Evolutionary conservation across 2,329 filamentous ascomycete species (phyloP).

Genomic region (Penicillium sp.): DNA sequence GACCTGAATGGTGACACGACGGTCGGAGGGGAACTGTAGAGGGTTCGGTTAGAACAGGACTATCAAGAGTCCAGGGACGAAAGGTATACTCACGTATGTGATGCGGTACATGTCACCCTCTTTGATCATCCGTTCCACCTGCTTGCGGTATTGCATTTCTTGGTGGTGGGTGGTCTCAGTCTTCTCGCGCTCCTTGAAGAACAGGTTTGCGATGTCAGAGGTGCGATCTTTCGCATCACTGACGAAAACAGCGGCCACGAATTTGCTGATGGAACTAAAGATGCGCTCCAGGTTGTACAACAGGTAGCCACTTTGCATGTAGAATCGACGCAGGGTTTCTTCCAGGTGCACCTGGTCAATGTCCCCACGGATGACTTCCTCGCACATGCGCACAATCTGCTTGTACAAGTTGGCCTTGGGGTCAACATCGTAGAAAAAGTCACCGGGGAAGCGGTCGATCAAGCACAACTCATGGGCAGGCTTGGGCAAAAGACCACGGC

Average conservation of each 20-base stretch:
- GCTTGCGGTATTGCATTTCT: slow-evolving; percentile 87
- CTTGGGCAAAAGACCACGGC: slow-evolving; percentile 72
- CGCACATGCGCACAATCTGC: slow-evolving; percentile 80
- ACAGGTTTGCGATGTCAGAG: slow-evolving; percentile 83
- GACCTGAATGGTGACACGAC: slow-evolving; percentile 73
- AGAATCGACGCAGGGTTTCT: slow-evolving; percentile 88
- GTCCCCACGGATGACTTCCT: slow-evolving; percentile 81
- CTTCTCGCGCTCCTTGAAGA: slow-evolving; percentile 76
- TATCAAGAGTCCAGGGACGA: background rate
- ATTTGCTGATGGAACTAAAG: slow-evolving; percentile 76
- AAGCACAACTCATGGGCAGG: slow-evolving; percentile 83
- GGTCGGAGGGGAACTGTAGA: slow-evolving; percentile 63
- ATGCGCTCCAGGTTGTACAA: slow-evolving; percentile 92
- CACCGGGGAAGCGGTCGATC: slow-evolving; percentile 71
- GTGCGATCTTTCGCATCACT: slow-evolving; percentile 91
- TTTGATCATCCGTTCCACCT: slow-evolving; percentile 89
- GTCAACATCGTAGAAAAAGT: slow-evolving; percentile 71
- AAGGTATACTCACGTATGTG: slow-evolving; percentile 71
- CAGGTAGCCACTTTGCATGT: slow-evolving; percentile 87
- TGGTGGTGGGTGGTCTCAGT: slow-evolving; percentile 86
- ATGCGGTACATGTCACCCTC: slow-evolving; percentile 91
- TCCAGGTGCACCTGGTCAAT: slow-evolving; percentile 83
- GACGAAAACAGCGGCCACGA: slow-evolving; percentile 80
- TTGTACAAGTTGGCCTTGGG: slow-evolving; percentile 76
- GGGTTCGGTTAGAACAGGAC: slow-evolving; percentile 28